Percentiles rank a stretch among this genome's conserved stretches.
Conservation (phyloP, 164 flowering plant species). For the Nymphaea colorata region DNA sequence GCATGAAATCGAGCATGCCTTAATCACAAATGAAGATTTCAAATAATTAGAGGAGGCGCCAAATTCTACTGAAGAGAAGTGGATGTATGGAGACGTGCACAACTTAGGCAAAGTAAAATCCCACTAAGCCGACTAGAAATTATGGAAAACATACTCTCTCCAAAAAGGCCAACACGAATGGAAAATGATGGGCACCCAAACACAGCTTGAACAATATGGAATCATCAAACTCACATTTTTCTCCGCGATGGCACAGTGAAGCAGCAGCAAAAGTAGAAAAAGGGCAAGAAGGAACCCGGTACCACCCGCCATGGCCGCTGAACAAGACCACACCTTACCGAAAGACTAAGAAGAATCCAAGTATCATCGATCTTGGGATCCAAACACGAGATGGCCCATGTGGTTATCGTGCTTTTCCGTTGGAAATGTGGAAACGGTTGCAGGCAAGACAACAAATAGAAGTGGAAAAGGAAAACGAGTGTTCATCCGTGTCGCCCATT, state of each 20-base stretch:
- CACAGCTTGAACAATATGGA: neutral
- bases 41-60: neutral
- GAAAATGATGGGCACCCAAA: too few relatives aligned
- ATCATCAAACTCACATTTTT: slow-evolving; percentile 8
- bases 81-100: neutral
- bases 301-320: neutral
- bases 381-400: neutral
- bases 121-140: neutral
- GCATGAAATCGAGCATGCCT: too few relatives aligned
- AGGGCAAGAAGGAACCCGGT: neutral
- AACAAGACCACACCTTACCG: neutral
- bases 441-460: neutral
- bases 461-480: neutral
- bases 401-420: neutral
- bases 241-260: slow-evolving; percentile 1
- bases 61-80: neutral
- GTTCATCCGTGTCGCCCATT: neutral
- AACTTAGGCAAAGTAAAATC: neutral
- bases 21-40: too few relatives aligned
- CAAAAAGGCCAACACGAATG: neutral
- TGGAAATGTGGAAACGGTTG: neutral
- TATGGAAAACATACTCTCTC: neutral
- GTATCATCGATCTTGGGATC: neutral
- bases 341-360: neutral
- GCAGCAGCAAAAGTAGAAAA: slow-evolving; percentile 1